Percentiles rank a stretch among this genome's conserved stretches.
Evolutionary conservation across 148 eudicot species (phyloP).

Genomic region (Pharnaceum exiguum): DNA sequence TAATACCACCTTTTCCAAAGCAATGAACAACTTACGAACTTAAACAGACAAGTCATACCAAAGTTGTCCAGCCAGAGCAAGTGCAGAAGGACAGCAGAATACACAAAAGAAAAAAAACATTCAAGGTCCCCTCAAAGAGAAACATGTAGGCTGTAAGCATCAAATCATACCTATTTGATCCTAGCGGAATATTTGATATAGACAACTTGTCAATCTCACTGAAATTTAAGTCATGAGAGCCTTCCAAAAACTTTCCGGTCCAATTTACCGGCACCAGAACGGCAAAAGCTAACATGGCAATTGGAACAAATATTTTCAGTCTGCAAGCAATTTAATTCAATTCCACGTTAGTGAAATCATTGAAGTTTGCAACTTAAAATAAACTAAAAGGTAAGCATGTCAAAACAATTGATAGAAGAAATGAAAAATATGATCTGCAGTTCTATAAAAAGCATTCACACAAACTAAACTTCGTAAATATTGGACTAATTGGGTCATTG

Average conservation of each 20-base stretch:
- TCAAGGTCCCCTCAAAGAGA: not conserved
- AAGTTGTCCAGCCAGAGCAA: too few relatives aligned
- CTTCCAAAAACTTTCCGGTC: slow-evolving; percentile 58
- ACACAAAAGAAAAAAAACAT: not conserved
- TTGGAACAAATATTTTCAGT: slow-evolving; percentile 95
- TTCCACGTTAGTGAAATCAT: slow-evolving; percentile 7
- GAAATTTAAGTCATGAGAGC: slow-evolving; percentile 49
- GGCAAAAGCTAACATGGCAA: slow-evolving; percentile 65
- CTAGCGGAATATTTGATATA: slow-evolving; percentile 73
- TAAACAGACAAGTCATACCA: too few relatives aligned
- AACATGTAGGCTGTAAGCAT: not conserved
- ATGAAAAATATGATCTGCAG: not conserved
- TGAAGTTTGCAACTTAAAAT: not conserved
- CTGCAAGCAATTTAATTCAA: slow-evolving; percentile 39
- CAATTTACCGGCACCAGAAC: slow-evolving; percentile 89
- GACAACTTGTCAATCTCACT: slow-evolving; percentile 89
- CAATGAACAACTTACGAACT: too few relatives aligned
- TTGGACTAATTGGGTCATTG: too few relatives aligned
- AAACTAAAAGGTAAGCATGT: not conserved
- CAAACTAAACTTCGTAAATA: too few relatives aligned
- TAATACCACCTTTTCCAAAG: too few relatives aligned
- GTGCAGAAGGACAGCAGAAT: too few relatives aligned
- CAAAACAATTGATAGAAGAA: too few relatives aligned
- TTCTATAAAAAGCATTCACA: too few relatives aligned
- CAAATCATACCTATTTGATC: slow-evolving; percentile 69